Percentiles rank a stretch among this genome's conserved stretches.
These are phyloP conservation scores for Leishmania martiniquensis DNA, from an alignment of 208 protist species.

Conservation along the genomic window DNA sequence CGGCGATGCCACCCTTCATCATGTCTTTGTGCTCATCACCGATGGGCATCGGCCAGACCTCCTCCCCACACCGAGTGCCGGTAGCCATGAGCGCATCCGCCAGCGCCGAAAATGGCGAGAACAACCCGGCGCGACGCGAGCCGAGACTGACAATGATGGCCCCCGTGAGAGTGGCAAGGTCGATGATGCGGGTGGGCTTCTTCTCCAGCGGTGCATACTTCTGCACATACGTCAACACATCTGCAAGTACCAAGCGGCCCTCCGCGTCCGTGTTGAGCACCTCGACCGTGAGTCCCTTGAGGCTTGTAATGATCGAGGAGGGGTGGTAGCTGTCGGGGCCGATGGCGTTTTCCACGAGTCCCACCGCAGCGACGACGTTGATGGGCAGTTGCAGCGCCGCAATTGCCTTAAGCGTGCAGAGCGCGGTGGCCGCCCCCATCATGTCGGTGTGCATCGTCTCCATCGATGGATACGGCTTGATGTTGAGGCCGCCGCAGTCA, in stretches of 20 bases:
- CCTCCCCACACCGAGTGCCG: slow-evolving; percentile 66
- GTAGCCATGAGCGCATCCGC: slow-evolving; percentile 47
- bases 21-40: slow-evolving; percentile 71
- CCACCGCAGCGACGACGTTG: slow-evolving; percentile 82
- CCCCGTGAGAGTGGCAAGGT: slow-evolving; percentile 93
- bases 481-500: slow-evolving; percentile 90
- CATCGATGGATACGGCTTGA: slow-evolving; percentile 92
- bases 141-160: slow-evolving; percentile 82
- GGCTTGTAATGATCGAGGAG: slow-evolving; percentile 82
- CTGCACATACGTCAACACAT: slow-evolving; percentile 90
- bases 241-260: slow-evolving; percentile 91
- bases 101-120: slow-evolving; percentile 53
- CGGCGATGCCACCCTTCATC: slow-evolving; percentile 74
- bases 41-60: slow-evolving; percentile 91
- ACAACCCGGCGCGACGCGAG: slow-evolving; percentile 75
- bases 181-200: slow-evolving; percentile 74
- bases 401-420: slow-evolving; percentile 77
- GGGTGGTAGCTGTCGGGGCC: slow-evolving; percentile 77
- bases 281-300: slow-evolving; percentile 86
- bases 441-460: slow-evolving; percentile 94
- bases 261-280: slow-evolving; percentile 93
- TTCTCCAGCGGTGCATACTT: slow-evolving; percentile 60
- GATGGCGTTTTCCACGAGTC: slow-evolving; percentile 91
- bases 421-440: slow-evolving; percentile 88
- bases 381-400: slow-evolving; percentile 64